Conservation (phyloP, 768 basidiomycete species). For the Calocybe cyanea region DNA sequence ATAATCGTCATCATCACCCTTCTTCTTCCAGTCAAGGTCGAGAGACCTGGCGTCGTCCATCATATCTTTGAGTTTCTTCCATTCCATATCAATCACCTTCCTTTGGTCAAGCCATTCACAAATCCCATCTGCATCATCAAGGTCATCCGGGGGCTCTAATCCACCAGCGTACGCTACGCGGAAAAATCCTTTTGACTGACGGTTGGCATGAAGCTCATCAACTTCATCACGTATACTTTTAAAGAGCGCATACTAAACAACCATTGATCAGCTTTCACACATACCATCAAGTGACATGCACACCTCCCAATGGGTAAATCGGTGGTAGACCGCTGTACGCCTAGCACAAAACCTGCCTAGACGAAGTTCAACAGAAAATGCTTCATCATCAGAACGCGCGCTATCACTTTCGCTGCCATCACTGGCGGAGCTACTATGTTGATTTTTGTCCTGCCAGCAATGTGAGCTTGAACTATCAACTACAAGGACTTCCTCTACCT, state of each 20-base stretch:
- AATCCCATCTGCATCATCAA: constrained; percentile 70
- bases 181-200: constrained; percentile 44
- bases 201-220: constrained; percentile 40
- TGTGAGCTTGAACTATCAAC: neutral
- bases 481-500: constrained; percentile 11
- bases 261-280: constrained; percentile 6
- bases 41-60: constrained; percentile 72
- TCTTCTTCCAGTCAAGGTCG: constrained; percentile 46
- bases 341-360: constrained; percentile 80
- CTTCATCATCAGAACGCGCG: constrained; percentile 13
- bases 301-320: constrained; percentile 84
- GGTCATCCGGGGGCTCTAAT: constrained; percentile 58
- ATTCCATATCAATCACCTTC: constrained; percentile 62
- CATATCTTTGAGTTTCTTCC: constrained; percentile 66
- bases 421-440: constrained; percentile 14
- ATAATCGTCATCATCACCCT: constrained; percentile 37
- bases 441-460: constrained; percentile 4
- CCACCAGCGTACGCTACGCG: constrained; percentile 54
- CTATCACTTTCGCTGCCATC: constrained; percentile 11
- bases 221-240: constrained; percentile 54
- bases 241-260: constrained; percentile 60
- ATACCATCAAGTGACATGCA: constrained; percentile 15
- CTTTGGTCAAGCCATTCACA: constrained; percentile 80
- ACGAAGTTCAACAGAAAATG: constrained; percentile 39
- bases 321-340: constrained; percentile 64